phyloP scores from a whole-genome alignment of 208 protist genomes.

The Trypanosoma theileri region DNA sequence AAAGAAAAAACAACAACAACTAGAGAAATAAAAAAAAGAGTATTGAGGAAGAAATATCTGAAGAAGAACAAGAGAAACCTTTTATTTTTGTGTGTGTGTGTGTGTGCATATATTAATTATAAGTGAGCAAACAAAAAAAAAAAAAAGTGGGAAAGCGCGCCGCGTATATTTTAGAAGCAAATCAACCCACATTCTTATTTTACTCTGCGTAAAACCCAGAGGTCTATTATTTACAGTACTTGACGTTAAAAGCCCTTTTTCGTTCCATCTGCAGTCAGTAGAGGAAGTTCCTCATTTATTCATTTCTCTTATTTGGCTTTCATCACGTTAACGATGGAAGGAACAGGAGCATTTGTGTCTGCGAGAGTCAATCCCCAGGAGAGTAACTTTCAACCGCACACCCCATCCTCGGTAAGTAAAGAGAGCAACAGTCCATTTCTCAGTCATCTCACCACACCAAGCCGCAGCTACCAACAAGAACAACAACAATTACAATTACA shows the following conservation, averaged over 20 bases:
- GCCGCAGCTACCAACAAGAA: too few relatives aligned
- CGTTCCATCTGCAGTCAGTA: too few relatives aligned
- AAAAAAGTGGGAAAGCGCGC: background rate
- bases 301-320: background rate
- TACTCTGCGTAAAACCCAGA: background rate
- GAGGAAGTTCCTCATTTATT: background rate
- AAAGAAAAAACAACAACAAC: conserved; percentile 2
- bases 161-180: too few relatives aligned
- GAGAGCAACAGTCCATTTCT: background rate
- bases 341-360: background rate
- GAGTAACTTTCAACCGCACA: conserved; percentile 1
- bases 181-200: background rate
- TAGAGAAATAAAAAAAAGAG: too few relatives aligned
- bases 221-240: too few relatives aligned
- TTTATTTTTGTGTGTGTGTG: background rate
- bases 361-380: background rate
- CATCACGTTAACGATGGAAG: conserved; percentile 5
- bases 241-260: background rate
- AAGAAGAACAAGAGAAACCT: background rate
- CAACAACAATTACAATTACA: background rate
- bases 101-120: background rate
- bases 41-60: too few relatives aligned
- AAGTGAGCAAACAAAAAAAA: background rate
- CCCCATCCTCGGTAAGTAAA: conserved; percentile 1
- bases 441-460: background rate